These are phyloP conservation scores for Theobroma cacao DNA, from an alignment of 345 rosid genomes.

Conservation along the genomic window DNA sequence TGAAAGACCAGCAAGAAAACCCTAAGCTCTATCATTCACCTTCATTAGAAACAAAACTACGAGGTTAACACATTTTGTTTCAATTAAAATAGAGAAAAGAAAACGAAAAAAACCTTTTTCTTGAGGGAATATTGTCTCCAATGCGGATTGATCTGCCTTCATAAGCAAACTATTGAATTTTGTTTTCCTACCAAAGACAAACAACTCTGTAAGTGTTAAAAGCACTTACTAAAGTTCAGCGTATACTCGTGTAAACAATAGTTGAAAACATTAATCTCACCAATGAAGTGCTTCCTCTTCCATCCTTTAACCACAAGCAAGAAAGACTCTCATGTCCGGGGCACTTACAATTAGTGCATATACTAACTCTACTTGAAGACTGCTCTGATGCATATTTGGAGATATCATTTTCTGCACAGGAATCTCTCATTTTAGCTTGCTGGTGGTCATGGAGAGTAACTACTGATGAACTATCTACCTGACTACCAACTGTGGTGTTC, in stretches of 20 bases:
- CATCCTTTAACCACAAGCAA: slow-evolving; percentile 14
- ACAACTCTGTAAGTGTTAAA: neutral
- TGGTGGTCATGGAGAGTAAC: neutral
- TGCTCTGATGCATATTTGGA: neutral
- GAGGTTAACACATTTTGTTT: neutral
- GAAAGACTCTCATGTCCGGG: neutral
- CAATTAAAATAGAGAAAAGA: neutral
- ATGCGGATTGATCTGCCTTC: neutral
- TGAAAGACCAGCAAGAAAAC: neutral
- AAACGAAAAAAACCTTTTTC: neutral
- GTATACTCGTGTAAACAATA: neutral
- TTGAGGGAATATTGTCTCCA: neutral
- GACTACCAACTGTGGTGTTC: slow-evolving; percentile 11
- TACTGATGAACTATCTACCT: slow-evolving; percentile 17
- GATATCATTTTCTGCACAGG: neutral
- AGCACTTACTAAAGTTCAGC: neutral
- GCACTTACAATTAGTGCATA: neutral
- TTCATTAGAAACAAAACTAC: neutral
- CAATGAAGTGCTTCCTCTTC: neutral
- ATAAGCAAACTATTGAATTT: neutral
- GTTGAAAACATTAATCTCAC: slow-evolving; percentile 3
- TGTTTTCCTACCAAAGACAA: neutral
- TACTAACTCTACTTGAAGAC: slow-evolving; percentile 10
- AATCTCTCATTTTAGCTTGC: slow-evolving; percentile 1
- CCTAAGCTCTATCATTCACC: neutral